These are phyloP conservation scores for Acorus calamus DNA, from an alignment of 106 monocot species.

Conservation along the genomic window DNA sequence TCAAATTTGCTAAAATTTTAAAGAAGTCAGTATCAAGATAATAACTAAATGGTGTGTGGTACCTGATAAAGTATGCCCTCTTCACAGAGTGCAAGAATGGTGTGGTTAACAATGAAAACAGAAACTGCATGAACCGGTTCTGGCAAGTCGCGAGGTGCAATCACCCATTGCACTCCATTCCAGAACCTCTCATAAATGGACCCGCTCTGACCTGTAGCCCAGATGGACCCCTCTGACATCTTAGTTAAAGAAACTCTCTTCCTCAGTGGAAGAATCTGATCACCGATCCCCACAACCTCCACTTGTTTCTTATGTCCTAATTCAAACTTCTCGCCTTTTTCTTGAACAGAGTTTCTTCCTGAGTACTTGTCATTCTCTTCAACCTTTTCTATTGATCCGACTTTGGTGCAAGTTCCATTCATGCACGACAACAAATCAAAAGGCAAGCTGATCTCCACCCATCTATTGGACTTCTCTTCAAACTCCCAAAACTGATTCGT, in stretches of 20 bases:
- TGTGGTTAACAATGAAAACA: constrained; percentile 61
- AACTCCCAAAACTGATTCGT: constrained; percentile 60
- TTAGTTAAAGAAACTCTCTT: constrained; percentile 56
- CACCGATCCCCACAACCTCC: constrained; percentile 9
- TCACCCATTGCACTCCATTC: constrained; percentile 86
- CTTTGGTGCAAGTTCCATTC: constrained; percentile 56
- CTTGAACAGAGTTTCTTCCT: neutral
- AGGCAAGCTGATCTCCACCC: constrained; percentile 71
- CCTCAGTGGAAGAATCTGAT: constrained; percentile 45
- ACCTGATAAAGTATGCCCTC: constrained; percentile 64
- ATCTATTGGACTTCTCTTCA: constrained; percentile 46
- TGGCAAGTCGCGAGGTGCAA: constrained; percentile 85
- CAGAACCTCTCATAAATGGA: constrained; percentile 94
- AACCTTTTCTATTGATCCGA: constrained; percentile 47
- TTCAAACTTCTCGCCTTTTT: neutral
- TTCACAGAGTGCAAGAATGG: constrained; percentile 72
- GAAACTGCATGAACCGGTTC: constrained; percentile 36
- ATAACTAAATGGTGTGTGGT: neutral
- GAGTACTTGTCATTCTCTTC: neutral
- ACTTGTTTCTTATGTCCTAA: neutral
- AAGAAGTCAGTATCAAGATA: no score
- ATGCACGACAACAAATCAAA: constrained; percentile 63
- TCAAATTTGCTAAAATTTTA: no score
- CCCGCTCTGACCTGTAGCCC: constrained; percentile 87
- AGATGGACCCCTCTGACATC: constrained; percentile 75